Base-by-base conservation (phyloP, 2,329 filamentous ascomycete genomes). In the Zymoseptoria crescenta region DNA sequence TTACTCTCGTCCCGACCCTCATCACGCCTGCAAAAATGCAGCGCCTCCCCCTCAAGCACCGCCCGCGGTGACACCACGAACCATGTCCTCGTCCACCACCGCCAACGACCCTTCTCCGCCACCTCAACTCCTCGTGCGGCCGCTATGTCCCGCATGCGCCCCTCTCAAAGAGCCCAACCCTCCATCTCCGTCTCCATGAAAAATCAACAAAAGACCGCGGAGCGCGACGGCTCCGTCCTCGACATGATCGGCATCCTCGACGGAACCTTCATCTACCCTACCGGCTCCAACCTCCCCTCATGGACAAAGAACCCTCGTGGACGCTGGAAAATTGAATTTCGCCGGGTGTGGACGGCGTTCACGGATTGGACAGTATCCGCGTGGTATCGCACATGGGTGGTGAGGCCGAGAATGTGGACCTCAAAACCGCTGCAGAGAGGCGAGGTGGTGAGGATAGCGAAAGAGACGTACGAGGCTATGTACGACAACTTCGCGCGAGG, bases 401-500 rank as follows among this genome's bases (percentile, higher is more conserved):
- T 45, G 35, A 13, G 35, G 35, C 35, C 35, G 35, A 13, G 35
- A 13, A 41, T 53, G 49, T 55, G 61, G 10, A 65, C 59, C 29
- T 61, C 64, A 4, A 52, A 54, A 6, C 19, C 63, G 16, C 60
- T 63, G 28, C 56, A 62, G 8, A 57, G 74, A 24, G 63, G 62
- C 21, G 67, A 73, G 49, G 69, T 76, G 48, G 73, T 74, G 19
- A 56, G 64, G 8, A 69, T 75, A 48, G 77, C 74, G 9, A 68
- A 69, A 49, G 63, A 71, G 8, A 69, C 81, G n/a, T 78, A 81
- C 59, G 60, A 70, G 52, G 61, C 68, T 27, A 77, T 81, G 75
- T 81, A 80, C 66, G 72, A 65, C 24, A 72, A 75, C 21, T 79
- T 81, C 62, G 78, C 79, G 24, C 65, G 62, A 67, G 80, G 76